Evolutionary conservation across 108 stramenopile species (phyloP), one percentile per base, ranked within the genome.

Genomic region (Discostella stelligeroides): DNA sequence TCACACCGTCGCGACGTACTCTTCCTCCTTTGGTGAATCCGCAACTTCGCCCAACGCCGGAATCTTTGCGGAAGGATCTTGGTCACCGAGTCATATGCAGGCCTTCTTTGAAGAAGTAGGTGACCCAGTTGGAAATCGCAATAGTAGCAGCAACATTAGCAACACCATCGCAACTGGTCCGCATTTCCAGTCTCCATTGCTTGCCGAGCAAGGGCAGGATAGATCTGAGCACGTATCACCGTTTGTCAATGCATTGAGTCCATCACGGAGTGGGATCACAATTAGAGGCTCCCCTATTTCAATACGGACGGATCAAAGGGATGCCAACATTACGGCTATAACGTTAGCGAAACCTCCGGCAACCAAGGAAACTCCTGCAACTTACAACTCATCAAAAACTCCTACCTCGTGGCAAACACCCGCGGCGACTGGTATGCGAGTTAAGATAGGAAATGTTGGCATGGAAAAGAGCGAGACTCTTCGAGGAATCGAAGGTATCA

Each of bases 211-310:
- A 39, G 15, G 39, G 42, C 24, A 17, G 54, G 27, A 17, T 0
- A 71, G 47, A 34, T 17, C 60, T 13, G 51, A 24, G 14, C 37
- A n/a, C 14, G 29, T 18, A 1, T 4, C 61, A 10, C 41, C 37
- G 28, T 73, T 40, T 49, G 38, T 25, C 0, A 25, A 21, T 46
- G 45, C 40, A 4, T 38, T 30, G 43, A 70, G 68, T 60, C 72
- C 72, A 0, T 63, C 47, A 20, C 61, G 56, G 27, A 61, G 63
- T 46, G 71, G 79, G 0, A 54, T 80, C 0, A 39, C 72, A 0
- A 73, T 80, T 42, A 48, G 61, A 53, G 79, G 79, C 0, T 80
- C 79, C 8, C 79, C 79, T 6, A 80, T 80, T 47, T 43, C 39
- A 8, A 64, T 41, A 17, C 62, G 47, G 47, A 41, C 57, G 17